Evolutionary conservation across 371 early-diverging fungal species (phyloP).

Genomic region (Fennellomyces sp.): DNA sequence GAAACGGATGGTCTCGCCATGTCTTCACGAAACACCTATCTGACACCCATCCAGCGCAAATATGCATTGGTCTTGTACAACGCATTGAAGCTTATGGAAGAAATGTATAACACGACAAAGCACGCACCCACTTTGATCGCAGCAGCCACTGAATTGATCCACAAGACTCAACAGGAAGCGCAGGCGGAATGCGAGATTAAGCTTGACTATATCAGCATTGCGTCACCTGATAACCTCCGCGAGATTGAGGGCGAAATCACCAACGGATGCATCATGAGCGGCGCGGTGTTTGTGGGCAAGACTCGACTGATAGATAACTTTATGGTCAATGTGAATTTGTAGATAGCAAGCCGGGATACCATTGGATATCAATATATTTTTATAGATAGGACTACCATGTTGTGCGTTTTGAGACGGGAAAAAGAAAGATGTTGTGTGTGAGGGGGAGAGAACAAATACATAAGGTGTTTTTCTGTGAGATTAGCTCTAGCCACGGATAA

Average conservation of each 20-base stretch:
- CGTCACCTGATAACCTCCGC: slow-evolving; percentile 67
- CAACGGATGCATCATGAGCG: slow-evolving; percentile 78
- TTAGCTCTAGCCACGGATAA: slow-evolving; percentile 59
- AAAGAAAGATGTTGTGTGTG: neutral
- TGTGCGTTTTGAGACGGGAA: neutral
- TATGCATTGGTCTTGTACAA: slow-evolving; percentile 79
- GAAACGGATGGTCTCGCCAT: slow-evolving; percentile 90
- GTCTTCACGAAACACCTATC: slow-evolving; percentile 88
- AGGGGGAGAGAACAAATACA: neutral
- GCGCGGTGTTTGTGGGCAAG: slow-evolving; percentile 87
- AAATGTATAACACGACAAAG: slow-evolving; percentile 49
- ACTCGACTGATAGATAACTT: slow-evolving; percentile 95
- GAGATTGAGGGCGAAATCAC: slow-evolving; percentile 26
- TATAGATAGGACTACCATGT: slow-evolving; percentile 1
- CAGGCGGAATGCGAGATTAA: slow-evolving; percentile 46
- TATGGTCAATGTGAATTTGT: slow-evolving; percentile 50
- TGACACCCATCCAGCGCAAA: slow-evolving; percentile 72
- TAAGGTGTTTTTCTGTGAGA: neutral
- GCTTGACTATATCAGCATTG: slow-evolving; percentile 88
- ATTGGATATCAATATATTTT: neutral
- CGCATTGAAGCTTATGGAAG: slow-evolving; percentile 64
- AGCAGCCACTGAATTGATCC: slow-evolving; percentile 42
- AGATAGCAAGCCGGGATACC: neutral
- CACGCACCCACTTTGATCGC: slow-evolving; percentile 55
- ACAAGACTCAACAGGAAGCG: slow-evolving; percentile 39